Base-by-base conservation (phyloP, 352 stramenopile species). In the Globisporangium middletonii region DNA sequence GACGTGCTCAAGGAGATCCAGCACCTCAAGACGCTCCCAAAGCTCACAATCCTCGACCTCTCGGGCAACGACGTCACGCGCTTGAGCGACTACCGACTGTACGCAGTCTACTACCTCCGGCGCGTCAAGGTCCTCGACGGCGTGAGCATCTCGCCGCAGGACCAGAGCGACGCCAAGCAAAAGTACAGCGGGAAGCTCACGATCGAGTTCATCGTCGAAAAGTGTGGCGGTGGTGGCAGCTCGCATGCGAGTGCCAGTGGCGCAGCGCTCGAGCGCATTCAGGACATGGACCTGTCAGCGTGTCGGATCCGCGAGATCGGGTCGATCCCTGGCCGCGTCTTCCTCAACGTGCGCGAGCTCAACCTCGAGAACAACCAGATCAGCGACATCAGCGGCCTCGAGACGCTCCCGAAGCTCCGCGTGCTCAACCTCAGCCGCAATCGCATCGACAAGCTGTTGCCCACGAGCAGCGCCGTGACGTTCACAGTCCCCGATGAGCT, bases 321-420 rank as follows among this genome's bases (percentile, higher is more conserved):
- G 9, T 65, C 60, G 1, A 79, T 92, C 47, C 49, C 62, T n/a
- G 77, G 79, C 0, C 71, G 79, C 53, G 59, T 77, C 2, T 95
- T 95, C 42, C 55, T 68, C 26, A 84, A 79, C 33, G 58, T 96
- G 12, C 65, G 68, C 2, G 79, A 87, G 9, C 67, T 96, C 18
- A 91, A 94, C 53, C 64, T 96, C 5, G 80, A 91, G 55, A 92
- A 92, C 68, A 96, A 96, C 57, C 68, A 89, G 38, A 86, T 96
- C 59, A 82, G 57, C 33, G 79, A 91, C 43, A 86, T 95, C 26
- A 66, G 55, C 0, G 83, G 75, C 0, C 65, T 96, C 26, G 80
- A 92, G 5, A 50, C 64, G 9, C 61, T 95, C 12, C 64, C 75
- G 0, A 86, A 78, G 44, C 68, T 94, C 11, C 72, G 73, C 0